Evolutionary conservation across 1,284 basidiomycete species (phyloP), one percentile per base, ranked within the genome.

Genomic region (Puccinia sorghi): DNA sequence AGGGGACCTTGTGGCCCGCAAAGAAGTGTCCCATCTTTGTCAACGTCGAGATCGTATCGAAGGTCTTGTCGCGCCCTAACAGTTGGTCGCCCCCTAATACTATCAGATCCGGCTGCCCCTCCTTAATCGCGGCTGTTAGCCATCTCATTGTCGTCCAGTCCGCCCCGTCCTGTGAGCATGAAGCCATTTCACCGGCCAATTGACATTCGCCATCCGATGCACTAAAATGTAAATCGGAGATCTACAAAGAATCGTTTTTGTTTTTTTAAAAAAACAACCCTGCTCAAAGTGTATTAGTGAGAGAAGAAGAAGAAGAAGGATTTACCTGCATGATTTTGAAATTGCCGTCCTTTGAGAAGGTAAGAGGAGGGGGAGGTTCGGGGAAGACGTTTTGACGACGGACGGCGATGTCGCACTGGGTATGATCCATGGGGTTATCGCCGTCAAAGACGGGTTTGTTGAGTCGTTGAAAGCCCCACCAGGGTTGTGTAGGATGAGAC

Each of bases 31-130:
- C 80, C 56, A 81, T 81, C 41, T 82, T 81, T 3, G 82, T 74
- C 2, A 84, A 69, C 0, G 82, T 81, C 13, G 81, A 82, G 43
- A 80, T 73, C 12, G 80, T 81, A 64, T 84, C 84, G 82, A 83
- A 84, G 0, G 81, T 82, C 0, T 82, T 83, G 5, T 71, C 79
- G n/a, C 83, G 82, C 6, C 75, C 75, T 12, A 41, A 15, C 32
- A 70, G 56, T 77, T 77, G 75, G n/a, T 77, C 75, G 5, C 75
- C 75, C 22, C 63, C 52, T 32, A 70, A 22, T 22, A 79, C 76
- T 5, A 77, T 69, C 37, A 77, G 37, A 27, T 77, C 75, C n/a
- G 75, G 64, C 25, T 54, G 37, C 9, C 37, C 63, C 37, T 57
- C 25, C 0, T 15, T n/a, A 8, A 77, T 77, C 32, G 63, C 64